These are phyloP conservation scores for Aspergillus spinulosporus DNA, from an alignment of 2,329 filamentous ascomycete genomes.

Conservation along the genomic window DNA sequence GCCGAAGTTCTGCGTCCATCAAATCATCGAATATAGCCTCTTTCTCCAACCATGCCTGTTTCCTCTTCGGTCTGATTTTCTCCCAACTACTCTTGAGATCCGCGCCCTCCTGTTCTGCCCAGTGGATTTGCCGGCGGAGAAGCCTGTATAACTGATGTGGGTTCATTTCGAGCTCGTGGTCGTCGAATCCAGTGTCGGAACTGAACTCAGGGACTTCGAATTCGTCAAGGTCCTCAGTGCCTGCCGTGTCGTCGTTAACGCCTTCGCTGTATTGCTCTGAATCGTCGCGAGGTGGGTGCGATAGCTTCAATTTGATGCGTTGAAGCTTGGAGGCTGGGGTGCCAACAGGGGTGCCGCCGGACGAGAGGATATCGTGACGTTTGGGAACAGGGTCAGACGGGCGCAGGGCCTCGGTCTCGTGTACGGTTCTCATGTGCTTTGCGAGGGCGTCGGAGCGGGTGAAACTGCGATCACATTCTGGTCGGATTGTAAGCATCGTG, in stretches of 20 bases:
- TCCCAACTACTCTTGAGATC: conserved; percentile 44
- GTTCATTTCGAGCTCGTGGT: conserved; percentile 44
- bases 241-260: conserved; percentile 28
- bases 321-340: conserved; percentile 38
- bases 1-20: conserved; percentile 42
- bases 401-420: conserved; percentile 92
- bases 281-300: conserved; percentile 37
- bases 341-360: conserved; percentile 30
- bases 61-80: conserved; percentile 38
- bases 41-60: conserved; percentile 44
- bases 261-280: conserved; percentile 30
- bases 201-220: conserved; percentile 40
- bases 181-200: conserved; percentile 45
- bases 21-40: conserved; percentile 47
- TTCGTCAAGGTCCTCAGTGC: conserved; percentile 39
- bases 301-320: conserved; percentile 46
- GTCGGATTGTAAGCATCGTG: conserved; percentile 6
- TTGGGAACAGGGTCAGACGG: conserved; percentile 55
- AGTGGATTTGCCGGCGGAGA: conserved; percentile 49
- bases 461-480: conserved; percentile 96
- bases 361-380: conserved; percentile 34
- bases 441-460: conserved; percentile 92
- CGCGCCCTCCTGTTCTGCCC: conserved; percentile 47
- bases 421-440: conserved; percentile 98
- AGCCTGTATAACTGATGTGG: conserved; percentile 47